Base-by-base conservation (phyloP, 345 rosid genomes). In the Excoecaria agallocha region DNA sequence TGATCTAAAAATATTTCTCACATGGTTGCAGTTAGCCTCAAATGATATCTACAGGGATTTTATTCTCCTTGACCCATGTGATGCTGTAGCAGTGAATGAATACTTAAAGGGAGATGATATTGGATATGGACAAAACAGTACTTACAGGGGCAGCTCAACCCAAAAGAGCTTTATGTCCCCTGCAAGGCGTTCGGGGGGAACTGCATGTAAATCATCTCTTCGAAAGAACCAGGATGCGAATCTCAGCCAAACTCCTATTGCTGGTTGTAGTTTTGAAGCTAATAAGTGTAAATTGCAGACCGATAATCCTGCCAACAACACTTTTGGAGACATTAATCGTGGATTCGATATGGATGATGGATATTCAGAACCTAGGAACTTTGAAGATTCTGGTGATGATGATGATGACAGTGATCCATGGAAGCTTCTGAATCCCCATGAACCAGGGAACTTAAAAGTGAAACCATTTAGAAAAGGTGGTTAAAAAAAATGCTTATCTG, bases 391-490 rank as follows among this genome's bases (percentile, higher is more conserved):
- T 60, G 96, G 58, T 80, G 83, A 79, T 67, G 78, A 78, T 62
- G 82, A 78, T 51, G 39, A 48, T 30, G 87, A 88, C 56, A 86
- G 84, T 69, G 94, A 95, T 84, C 99, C 94, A 12, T 95, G 99
- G 98, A 90, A 91, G 80, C 94, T 92, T 79, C 71, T 95, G 78
- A 90, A 90, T 85, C 98, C 98, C 61, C 92, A 95, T 85, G 99
- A 91, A 80, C 86, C 89, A 38, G 98, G 99, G 89, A 90, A 82
- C 74, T 80, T 93, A 82, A 93, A 89, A 90, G 88, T 90, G 79
- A 93, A 83, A 82, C 93, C 96, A 76, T 93, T 89, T 76, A 88
- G 72, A 81, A 90, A 86, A 91, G 98, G 99, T 95, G 60, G 52
- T 15, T 73, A 45, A 69, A 67, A 20, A 19, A 37, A 48, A 50